phyloP scores from a whole-genome alignment of 2,329 filamentous ascomycete genomes.

The Ophiocordyceps camponoti-saundersi region DNA sequence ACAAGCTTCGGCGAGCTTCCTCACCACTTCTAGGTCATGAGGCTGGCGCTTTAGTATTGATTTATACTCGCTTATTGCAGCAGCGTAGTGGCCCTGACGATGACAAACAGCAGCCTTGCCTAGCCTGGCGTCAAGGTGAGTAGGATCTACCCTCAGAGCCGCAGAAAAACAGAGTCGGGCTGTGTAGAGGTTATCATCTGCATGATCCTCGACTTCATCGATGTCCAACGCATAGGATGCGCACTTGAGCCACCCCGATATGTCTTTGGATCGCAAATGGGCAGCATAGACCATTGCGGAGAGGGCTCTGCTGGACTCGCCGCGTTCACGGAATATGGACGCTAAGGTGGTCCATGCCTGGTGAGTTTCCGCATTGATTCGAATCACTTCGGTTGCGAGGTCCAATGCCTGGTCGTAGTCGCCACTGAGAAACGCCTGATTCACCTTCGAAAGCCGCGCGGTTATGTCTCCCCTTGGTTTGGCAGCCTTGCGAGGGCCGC shows the following conservation, averaged over 20 bases:
- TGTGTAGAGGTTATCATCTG: constrained; percentile 30
- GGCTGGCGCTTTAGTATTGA: constrained; percentile 33
- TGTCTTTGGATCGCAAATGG: constrained; percentile 43
- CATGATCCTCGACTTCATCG: constrained; percentile 22
- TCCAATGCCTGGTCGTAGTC: constrained; percentile 43
- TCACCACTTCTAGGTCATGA: constrained; percentile 35
- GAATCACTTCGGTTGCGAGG: constrained; percentile 44
- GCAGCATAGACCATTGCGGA: constrained; percentile 45
- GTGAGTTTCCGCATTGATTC: constrained; percentile 50
- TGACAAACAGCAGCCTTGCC: constrained; percentile 42
- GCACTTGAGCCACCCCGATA: constrained; percentile 39
- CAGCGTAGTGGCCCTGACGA: constrained; percentile 33
- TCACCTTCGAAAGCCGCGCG: constrained; percentile 46
- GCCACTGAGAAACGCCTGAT: constrained; percentile 46
- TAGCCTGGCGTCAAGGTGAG: constrained; percentile 38
- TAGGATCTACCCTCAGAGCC: constrained; percentile 39
- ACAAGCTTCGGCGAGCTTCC: constrained; percentile 39
- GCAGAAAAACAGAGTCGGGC: constrained; percentile 42
- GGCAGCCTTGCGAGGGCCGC: constrained; percentile 40
- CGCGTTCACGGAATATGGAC: constrained; percentile 43
- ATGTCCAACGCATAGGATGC: constrained; percentile 39
- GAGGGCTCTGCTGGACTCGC: constrained; percentile 37
- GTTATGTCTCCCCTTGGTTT: constrained; percentile 59
- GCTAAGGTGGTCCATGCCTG: constrained; percentile 47
- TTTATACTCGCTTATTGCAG: constrained; percentile 40